Percentiles rank a stretch among this genome's conserved stretches.
phyloP scores from a whole-genome alignment of 805 yeast genomes.

The Hyphopichia homilentoma region DNA sequence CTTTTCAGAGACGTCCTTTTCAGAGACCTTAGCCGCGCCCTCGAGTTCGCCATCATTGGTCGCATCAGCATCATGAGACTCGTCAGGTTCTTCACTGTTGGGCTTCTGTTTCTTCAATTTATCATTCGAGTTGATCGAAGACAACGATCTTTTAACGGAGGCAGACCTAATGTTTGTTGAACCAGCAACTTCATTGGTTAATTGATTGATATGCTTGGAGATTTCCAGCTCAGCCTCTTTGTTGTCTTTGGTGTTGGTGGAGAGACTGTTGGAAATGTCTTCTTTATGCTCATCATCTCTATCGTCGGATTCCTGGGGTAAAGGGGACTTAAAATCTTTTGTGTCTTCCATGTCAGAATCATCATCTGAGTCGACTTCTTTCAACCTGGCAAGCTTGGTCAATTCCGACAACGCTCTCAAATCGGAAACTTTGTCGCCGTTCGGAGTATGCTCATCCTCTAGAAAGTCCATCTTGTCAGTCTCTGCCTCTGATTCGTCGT shows the following conservation, averaged over 20 bases:
- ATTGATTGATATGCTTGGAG: slow-evolving; percentile 6
- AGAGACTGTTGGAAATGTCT: slow-evolving; percentile 5
- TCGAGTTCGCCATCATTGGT: slow-evolving; percentile 3
- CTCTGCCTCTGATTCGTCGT: slow-evolving; percentile 79
- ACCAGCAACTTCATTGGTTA: slow-evolving; percentile 2
- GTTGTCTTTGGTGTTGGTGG: slow-evolving; percentile 6
- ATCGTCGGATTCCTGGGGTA: slow-evolving; percentile 3
- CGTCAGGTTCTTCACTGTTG: slow-evolving; percentile 1
- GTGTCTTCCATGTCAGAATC: slow-evolving; percentile 22
- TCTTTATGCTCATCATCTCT: slow-evolving; percentile 8
- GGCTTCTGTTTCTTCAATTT: slow-evolving; percentile 7
- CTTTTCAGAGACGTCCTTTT: too few relatives aligned
- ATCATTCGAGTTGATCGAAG: slow-evolving; percentile 5
- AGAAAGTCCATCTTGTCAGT: slow-evolving; percentile 77
- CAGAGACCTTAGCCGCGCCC: slow-evolving; percentile 2
- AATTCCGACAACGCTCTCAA: slow-evolving; percentile 38
- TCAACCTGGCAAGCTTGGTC: slow-evolving; percentile 38
- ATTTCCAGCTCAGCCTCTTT: slow-evolving; percentile 6
- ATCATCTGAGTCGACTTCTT: slow-evolving; percentile 34
- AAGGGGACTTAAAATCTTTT: slow-evolving; percentile 4
- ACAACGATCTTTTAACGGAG: neutral
- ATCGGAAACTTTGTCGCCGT: slow-evolving; percentile 24
- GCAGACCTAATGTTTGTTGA: neutral
- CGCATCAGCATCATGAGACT: slow-evolving; percentile 1
- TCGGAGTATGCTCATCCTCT: slow-evolving; percentile 28